A percentile compares a stretch with the other conserved stretches of the same genome.
Conservation (phyloP, 441 rosid genomes). For the Capsella rubella region DNA sequence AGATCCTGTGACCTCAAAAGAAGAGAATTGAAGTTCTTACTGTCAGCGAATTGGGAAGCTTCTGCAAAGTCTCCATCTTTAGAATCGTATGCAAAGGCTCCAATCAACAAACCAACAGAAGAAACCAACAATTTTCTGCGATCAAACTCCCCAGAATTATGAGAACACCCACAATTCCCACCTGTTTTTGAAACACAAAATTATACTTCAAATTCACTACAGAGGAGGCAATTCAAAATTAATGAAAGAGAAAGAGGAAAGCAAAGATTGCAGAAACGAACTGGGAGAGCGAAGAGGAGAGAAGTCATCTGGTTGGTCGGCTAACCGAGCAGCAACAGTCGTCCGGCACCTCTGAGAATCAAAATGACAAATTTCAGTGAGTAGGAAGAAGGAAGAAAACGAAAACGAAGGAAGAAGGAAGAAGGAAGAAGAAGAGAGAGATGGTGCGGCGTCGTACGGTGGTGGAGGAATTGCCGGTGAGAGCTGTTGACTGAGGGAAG, state of each 20-base stretch:
- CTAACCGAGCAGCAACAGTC: conserved; percentile 39
- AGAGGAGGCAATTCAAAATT: neutral
- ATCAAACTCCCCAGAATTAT: conserved; percentile 41
- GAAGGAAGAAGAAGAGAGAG: neutral
- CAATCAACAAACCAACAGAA: conserved; percentile 56
- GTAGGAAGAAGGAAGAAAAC: too few relatives aligned
- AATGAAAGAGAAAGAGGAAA: neutral
- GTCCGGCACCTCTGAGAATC: conserved; percentile 49
- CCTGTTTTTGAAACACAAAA: conserved; percentile 32
- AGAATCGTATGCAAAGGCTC: conserved; percentile 45
- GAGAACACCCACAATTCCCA: conserved; percentile 34
- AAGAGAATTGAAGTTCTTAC: conserved; percentile 44
- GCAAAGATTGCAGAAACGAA: neutral
- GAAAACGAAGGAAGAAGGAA: neutral
- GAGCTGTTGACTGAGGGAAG: conserved; percentile 38
- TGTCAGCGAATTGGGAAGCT: conserved; percentile 84
- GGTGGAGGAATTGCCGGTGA: conserved; percentile 41
- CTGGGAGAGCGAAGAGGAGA: conserved; percentile 42
- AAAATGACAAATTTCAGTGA: conserved; percentile 14
- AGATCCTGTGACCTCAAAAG: neutral
- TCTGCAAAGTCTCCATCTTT: conserved; percentile 52
- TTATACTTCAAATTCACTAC: neutral
- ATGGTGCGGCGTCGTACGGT: conserved; percentile 36
- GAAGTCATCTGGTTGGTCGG: conserved; percentile 15
- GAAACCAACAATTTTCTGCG: conserved; percentile 63